Percentiles rank a stretch among this genome's conserved stretches.
Evolutionary conservation across 2,329 filamentous ascomycete species (phyloP).

Genomic region (Fusarium pseudoanthophilum): DNA sequence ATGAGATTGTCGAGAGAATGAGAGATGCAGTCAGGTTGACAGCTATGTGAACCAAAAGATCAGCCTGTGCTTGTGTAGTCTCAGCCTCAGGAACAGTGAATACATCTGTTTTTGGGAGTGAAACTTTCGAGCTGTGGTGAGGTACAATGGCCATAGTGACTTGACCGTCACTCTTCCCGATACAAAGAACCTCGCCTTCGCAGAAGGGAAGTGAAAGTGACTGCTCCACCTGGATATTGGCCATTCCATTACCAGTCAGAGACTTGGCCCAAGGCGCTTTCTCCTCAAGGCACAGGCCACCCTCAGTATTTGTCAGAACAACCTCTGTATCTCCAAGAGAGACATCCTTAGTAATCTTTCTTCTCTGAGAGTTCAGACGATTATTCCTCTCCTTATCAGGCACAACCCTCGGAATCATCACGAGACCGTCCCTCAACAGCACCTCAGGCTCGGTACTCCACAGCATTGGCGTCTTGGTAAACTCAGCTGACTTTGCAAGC

Average conservation of each 20-base stretch:
- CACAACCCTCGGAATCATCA: background rate
- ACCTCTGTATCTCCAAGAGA: background rate
- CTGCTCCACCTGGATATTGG: background rate
- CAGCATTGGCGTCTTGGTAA: background rate
- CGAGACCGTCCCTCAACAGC: background rate
- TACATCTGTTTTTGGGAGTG: background rate
- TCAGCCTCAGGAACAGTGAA: rapidly evolving
- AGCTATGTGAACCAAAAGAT: background rate
- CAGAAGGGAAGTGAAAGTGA: background rate
- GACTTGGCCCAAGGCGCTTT: background rate
- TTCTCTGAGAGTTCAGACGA: background rate
- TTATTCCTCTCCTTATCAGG: background rate
- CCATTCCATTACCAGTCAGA: background rate
- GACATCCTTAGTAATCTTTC: background rate
- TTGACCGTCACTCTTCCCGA: background rate
- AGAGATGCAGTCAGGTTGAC: background rate
- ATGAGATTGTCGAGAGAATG: background rate
- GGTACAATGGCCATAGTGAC: background rate
- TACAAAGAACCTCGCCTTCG: background rate
- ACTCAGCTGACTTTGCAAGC: background rate
- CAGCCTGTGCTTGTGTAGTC: background rate
- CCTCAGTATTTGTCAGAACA: background rate
- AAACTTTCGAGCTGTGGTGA: background rate
- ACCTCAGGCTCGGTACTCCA: background rate
- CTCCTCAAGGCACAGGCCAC: background rate